Conservation (phyloP, 345 rosid genomes). For the Gossypium ekmanianum region DNA sequence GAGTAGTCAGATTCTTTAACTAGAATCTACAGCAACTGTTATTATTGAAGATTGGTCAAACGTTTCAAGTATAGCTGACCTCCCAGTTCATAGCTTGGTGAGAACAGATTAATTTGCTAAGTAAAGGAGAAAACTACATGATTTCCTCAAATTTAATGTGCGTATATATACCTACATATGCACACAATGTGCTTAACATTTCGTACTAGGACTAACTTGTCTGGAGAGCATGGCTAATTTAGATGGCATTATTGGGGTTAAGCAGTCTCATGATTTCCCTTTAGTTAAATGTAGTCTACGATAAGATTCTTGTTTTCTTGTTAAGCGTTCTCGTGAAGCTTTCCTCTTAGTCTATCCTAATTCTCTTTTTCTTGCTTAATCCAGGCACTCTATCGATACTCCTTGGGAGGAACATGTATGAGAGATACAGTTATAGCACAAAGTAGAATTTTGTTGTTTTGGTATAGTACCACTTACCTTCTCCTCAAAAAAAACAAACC, state of each 20-base stretch:
- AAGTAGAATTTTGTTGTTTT: constrained; percentile 70
- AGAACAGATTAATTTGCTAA: neutral
- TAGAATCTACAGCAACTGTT: neutral
- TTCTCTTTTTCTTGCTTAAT: neutral
- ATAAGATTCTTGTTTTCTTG: neutral
- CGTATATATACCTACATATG: neutral
- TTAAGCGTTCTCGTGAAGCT: neutral
- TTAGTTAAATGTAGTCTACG: neutral
- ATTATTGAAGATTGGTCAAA: neutral
- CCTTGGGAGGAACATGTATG: constrained; percentile 64
- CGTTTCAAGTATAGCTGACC: neutral
- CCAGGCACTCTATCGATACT: constrained; percentile 84
- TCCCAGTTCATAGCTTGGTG: neutral
- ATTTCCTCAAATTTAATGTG: neutral
- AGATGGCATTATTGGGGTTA: neutral
- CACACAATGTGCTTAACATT: neutral
- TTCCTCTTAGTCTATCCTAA: neutral
- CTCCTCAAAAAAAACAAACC: constrained; percentile 85
- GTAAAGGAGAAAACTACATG: neutral
- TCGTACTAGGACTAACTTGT: neutral
- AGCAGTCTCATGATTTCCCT: constrained; percentile 1
- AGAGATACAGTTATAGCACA: constrained; percentile 72
- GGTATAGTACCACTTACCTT: constrained; percentile 81
- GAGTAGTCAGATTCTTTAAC: constrained; percentile 1
- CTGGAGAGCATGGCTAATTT: neutral